Evolutionary conservation across 2,329 filamentous ascomycete species (phyloP), one percentile per base, ranked within the genome.

Genomic region (Aphanoascus verrucosus): DNA sequence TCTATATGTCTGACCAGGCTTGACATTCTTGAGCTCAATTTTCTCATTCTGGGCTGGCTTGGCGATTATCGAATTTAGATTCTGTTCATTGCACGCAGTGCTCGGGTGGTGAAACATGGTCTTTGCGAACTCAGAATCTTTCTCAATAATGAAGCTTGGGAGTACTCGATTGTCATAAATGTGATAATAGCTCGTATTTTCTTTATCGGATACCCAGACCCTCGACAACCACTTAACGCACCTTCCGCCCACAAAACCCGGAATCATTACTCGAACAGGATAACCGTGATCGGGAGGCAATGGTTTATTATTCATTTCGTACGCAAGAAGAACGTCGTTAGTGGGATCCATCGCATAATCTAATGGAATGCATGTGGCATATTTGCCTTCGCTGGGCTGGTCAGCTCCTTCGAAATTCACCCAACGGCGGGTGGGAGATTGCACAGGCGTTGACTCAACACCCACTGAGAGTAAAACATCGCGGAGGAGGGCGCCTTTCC

Each of bases 371-470:
- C 65, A 71, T 2, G 74, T 77, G n/a, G 65, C 66, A 56, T 77
- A 77, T 38, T 72, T 73, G 4, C 72, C 74, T 54, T 74, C 71
- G 46, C 66, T 72, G 2, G 69, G 72, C 1, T 71, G 63, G 49
- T 78, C 76, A 0, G 74, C 67, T 1, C 76, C 76, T 56, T 75
- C 69, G 52, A 78, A 77, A 55, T 78, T 72, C 40, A 78, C 69
- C 70, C 71, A 76, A 28, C 62, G 61, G 7, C 65, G 63, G 28
- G 62, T 61, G 1, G 53, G 37, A 3, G 48, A 41, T 2, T 60
- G 57, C 9, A 56, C 34, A 17, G 56, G 56, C 9, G 57, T 53
- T 2, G 59, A 41, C 54, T 61, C 37, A 2, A 75, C 61, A 1
- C 72, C 74, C 17, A 72, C 72, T 5, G 64, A 64, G 1, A 69